A percentile compares a stretch with the other conserved stretches of the same genome.
These are phyloP conservation scores for Aphanomyces astaci DNA, from an alignment of 352 stramenopile species.

Conservation along the genomic window DNA sequence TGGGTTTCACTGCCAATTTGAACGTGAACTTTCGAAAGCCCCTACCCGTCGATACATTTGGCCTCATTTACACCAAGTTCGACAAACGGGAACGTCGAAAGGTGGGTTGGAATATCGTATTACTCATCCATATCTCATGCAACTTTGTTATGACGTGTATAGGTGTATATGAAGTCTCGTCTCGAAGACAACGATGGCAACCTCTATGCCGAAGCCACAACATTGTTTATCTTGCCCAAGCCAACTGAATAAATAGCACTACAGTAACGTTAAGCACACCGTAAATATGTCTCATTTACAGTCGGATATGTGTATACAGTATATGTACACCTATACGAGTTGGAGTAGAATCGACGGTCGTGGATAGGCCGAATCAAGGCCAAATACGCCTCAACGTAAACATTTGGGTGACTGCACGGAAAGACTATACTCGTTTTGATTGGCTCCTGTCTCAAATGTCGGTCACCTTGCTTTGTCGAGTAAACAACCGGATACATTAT, in stretches of 20 bases:
- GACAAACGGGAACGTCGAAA: slow-evolving; percentile 19
- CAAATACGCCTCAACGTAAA: no score
- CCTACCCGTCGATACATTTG: slow-evolving; percentile 12
- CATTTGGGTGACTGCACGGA: not conserved
- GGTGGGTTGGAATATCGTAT: no score
- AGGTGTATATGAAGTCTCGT: slow-evolving; percentile 22
- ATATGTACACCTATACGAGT: no score
- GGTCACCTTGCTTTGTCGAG: not conserved
- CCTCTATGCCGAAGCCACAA: slow-evolving; percentile 14
- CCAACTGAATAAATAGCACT: not conserved
- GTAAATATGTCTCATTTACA: no score
- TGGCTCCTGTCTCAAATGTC: not conserved
- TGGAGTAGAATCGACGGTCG: no score
- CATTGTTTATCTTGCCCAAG: slow-evolving; percentile 23
- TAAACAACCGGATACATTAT: slow-evolving; percentile 1
- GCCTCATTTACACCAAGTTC: slow-evolving; percentile 10
- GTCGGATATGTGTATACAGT: no score
- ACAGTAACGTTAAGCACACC: no score
- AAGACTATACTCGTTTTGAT: not conserved
- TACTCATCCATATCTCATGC: not conserved
- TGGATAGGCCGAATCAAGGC: no score
- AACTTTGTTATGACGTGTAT: not conserved
- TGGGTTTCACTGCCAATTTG: slow-evolving; percentile 19
- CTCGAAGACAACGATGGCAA: slow-evolving; percentile 21
- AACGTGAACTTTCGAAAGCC: slow-evolving; percentile 23